phyloP scores from a whole-genome alignment of 768 basidiomycete genomes.

The Krasilnikovozyma curviuscula region DNA sequence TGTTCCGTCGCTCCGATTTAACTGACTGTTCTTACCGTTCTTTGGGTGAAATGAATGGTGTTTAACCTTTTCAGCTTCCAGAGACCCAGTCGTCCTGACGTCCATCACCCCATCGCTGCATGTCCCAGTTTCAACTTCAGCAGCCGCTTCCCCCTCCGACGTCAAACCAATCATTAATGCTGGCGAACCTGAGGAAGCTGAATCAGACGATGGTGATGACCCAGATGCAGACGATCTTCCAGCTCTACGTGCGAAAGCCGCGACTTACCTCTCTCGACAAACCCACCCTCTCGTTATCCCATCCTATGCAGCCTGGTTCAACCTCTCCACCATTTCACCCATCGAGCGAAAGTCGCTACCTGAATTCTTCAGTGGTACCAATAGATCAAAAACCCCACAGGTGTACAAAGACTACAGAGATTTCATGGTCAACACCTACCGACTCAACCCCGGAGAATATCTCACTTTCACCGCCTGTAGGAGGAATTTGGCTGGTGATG shows the following conservation, averaged over 20 bases:
- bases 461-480: constrained; percentile 93
- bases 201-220: constrained; percentile 38
- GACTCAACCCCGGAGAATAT: constrained; percentile 82
- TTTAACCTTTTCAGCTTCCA: not conserved
- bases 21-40: not conserved
- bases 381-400: constrained; percentile 81
- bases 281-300: constrained; percentile 94
- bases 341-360: constrained; percentile 83
- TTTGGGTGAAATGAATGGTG: too few relatives aligned
- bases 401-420: constrained; percentile 99
- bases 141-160: not conserved
- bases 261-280: constrained; percentile 79
- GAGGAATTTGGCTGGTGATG: constrained; percentile 89
- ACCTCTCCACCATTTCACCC: constrained; percentile 78
- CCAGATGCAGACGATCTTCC: constrained; percentile 22
- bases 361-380: constrained; percentile 93
- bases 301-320: constrained; percentile 95
- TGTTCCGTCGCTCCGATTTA: not conserved
- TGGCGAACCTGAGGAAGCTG: not conserved
- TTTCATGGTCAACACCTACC: constrained; percentile 98
- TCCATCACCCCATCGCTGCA: not conserved
- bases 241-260: constrained; percentile 64
- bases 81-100: not conserved
- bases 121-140: not conserved
- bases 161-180: not conserved